These are phyloP conservation scores for Rubus idaeus DNA, from an alignment of 306 rosid genomes.

Conservation along the genomic window DNA sequence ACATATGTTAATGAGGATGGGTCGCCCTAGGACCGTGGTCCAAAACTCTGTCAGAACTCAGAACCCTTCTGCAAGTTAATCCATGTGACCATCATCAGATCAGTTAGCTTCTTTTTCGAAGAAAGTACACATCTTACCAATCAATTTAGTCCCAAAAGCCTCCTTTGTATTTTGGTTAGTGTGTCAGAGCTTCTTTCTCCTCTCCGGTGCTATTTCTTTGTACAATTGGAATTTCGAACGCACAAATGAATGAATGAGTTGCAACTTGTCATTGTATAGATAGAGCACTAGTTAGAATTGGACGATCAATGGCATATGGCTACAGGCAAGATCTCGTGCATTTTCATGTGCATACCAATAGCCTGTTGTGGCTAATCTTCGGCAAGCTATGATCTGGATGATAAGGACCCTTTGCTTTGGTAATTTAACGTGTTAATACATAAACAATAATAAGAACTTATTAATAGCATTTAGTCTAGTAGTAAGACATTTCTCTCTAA, in stretches of 20 bases:
- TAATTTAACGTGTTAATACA: neutral
- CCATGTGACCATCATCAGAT: slow-evolving; percentile 50
- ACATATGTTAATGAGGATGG: slow-evolving; percentile 34
- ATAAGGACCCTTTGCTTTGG: neutral
- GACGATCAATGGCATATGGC: neutral
- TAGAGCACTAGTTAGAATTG: neutral
- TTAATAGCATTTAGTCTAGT: neutral
- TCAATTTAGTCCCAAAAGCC: neutral
- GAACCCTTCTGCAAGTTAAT: slow-evolving; percentile 42
- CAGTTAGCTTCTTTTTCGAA: slow-evolving; percentile 20
- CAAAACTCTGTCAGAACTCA: slow-evolving; percentile 62
- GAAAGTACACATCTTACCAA: neutral
- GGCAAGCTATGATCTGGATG: neutral
- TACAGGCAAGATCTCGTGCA: neutral
- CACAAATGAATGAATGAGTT: neutral
- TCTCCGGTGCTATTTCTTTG: neutral
- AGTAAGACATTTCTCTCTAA: too few relatives aligned
- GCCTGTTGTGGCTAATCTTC: neutral
- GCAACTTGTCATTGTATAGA: neutral
- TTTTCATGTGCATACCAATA: neutral
- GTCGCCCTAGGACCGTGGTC: slow-evolving; percentile 45
- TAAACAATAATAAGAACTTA: neutral
- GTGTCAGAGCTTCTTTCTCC: slow-evolving; percentile 1
- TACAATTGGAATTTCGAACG: neutral
- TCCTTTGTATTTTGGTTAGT: neutral